Evolutionary conservation across 2,329 filamentous ascomycete species (phyloP).

Genomic region (Cucurbitaria berberidis): DNA sequence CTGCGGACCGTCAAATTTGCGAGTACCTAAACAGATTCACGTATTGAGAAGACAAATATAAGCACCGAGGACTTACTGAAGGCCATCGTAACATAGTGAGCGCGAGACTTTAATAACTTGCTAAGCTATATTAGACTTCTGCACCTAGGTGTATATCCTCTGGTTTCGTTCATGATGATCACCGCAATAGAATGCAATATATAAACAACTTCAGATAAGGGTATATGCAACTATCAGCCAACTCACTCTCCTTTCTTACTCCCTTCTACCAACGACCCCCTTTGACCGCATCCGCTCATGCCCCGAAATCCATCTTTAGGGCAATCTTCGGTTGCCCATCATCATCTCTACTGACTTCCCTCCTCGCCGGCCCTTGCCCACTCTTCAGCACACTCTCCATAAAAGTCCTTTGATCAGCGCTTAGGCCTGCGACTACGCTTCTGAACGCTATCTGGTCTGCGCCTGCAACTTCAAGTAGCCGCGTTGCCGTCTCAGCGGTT

Average conservation of each 20-base stretch:
- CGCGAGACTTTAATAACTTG: too few species aligned
- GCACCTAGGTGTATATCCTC: too few species aligned
- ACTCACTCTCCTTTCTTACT: not conserved
- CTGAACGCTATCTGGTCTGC: constrained; percentile 76
- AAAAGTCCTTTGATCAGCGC: constrained; percentile 71
- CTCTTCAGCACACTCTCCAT: constrained; percentile 81
- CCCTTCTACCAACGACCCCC: too few species aligned
- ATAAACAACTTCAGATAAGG: too few species aligned
- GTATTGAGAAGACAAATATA: too few species aligned
- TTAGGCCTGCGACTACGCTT: constrained; percentile 73
- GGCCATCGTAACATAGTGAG: too few species aligned
- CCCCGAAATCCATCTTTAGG: constrained; percentile 86
- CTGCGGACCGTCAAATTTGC: too few species aligned
- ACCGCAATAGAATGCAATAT: too few species aligned
- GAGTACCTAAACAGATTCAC: too few species aligned
- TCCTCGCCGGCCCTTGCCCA: constrained; percentile 52
- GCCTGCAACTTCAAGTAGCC: constrained; percentile 81
- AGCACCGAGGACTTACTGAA: too few species aligned
- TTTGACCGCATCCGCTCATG: not conserved
- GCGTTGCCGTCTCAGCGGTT: constrained; percentile 70
- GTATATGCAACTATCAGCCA: not conserved
- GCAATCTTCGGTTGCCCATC: constrained; percentile 78
- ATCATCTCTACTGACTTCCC: constrained; percentile 61
- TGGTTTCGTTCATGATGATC: too few species aligned
- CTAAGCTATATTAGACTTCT: too few species aligned